Base-by-base conservation (phyloP, 2,329 filamentous ascomycete genomes). In the Aureobasidium namibiae region DNA sequence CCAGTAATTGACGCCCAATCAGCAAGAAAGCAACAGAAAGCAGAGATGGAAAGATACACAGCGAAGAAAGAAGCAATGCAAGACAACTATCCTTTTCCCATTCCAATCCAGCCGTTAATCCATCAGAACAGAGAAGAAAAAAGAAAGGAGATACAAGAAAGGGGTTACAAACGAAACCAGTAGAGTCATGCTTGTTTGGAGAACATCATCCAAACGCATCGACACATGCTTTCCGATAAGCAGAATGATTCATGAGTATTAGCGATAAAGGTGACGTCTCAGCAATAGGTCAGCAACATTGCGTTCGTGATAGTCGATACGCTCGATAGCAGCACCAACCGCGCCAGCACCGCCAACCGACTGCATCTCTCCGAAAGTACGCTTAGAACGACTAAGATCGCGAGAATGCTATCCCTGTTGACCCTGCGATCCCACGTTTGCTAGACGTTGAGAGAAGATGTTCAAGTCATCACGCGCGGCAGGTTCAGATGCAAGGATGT, bases 401-500 rank as follows among this genome's bases (percentile, higher is more conserved):
- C 16, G 39, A 26, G 50, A 26, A 14, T 42, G 29, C 56, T 50
- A 52, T 59, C 56, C 45, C 44, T 44, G 56, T n/a, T 49, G 42
- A n/a, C 31, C 29, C 26, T 52, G 46, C 24, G 48, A 18, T 16
- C 56, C 46, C 36, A 59, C 49, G 10, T 23, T 24, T 10, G 48
- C 36, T 7, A 60, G 49, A 18, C 46, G 36, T 21, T 46, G 41
- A 13, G 49, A 38, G 16, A 61, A 61, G 18, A 56, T 57, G 16
- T 7, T 33, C 14, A 61, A 23, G 29, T 61, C 59, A 1, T 84
- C 80, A 23, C 83, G 78, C 0, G 89, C 83, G 23, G 79, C 80
- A 0, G 84, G 83, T 58, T 90, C 85, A 11, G 80, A 77, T 52
- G 85, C 80, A 24, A 90, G 78, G 14, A 92, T 85, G 39, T 81